Evolutionary conservation across 2,329 filamentous ascomycete species (phyloP).

Genomic region (Ilyonectria sp.): DNA sequence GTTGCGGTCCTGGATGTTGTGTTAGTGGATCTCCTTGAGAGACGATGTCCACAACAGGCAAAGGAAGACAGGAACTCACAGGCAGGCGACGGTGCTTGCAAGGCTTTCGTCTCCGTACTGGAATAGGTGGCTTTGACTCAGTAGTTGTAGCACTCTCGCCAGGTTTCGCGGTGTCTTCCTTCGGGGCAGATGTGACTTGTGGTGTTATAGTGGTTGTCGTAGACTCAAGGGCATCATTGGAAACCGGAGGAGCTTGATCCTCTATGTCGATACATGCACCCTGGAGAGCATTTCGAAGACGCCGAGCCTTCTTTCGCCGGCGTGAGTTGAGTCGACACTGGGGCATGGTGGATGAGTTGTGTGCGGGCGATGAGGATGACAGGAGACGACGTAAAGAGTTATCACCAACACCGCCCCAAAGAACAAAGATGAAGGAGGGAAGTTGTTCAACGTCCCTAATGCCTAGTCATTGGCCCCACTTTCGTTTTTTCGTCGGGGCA

Average conservation of each 20-base stretch:
- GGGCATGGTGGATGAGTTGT: background rate
- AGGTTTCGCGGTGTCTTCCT: background rate
- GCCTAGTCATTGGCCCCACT: background rate
- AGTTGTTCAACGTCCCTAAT: background rate
- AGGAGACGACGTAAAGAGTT: background rate
- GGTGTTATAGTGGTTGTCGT: background rate
- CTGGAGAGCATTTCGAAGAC: background rate
- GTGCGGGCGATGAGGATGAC: background rate
- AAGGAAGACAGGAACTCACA: background rate
- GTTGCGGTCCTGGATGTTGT: slow-evolving; percentile 16
- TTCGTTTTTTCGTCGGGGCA: background rate
- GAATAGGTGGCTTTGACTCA: background rate
- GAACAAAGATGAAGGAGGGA: background rate
- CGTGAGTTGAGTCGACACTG: background rate
- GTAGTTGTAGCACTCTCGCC: background rate
- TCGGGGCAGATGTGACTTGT: background rate
- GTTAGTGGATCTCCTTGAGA: background rate
- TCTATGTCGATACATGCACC: background rate
- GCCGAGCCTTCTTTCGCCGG: background rate
- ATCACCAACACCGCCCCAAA: background rate
- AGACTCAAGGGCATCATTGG: background rate
- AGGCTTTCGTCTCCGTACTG: background rate
- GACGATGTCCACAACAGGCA: background rate
- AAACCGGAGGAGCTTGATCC: background rate
- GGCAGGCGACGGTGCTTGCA: slow-evolving; percentile 26